Conservation (phyloP, 768 basidiomycete species). For the Mycena galericulata region DNA sequence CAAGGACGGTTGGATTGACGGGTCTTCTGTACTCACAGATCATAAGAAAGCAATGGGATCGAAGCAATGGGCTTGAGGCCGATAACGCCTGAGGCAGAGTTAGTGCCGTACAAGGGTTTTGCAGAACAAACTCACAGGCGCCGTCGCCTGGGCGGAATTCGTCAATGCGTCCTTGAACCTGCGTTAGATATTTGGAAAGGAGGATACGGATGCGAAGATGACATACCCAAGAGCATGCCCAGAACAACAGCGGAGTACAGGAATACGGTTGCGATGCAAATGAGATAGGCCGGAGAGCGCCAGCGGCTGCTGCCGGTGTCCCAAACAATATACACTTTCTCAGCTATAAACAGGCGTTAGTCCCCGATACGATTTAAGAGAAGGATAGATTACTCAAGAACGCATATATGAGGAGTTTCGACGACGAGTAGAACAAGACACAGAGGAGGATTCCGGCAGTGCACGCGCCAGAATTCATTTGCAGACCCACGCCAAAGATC, state of each 20-base stretch:
- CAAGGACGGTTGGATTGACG: neutral
- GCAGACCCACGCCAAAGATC: slow-evolving; percentile 57
- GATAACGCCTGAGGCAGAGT: slow-evolving; percentile 44
- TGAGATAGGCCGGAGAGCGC: slow-evolving; percentile 55
- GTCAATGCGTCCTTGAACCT: slow-evolving; percentile 50
- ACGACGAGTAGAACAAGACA: slow-evolving; percentile 53
- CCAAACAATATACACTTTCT: slow-evolving; percentile 64
- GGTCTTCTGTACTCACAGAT: slow-evolving; percentile 52
- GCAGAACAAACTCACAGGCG: slow-evolving; percentile 42
- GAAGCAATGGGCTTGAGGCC: slow-evolving; percentile 59
- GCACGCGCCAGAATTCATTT: slow-evolving; percentile 49
- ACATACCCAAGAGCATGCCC: slow-evolving; percentile 53
- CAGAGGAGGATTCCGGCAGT: slow-evolving; percentile 56
- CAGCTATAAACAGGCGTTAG: slow-evolving; percentile 46
- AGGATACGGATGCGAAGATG: too few species aligned
- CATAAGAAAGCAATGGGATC: slow-evolving; percentile 58
- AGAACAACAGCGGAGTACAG: slow-evolving; percentile 55
- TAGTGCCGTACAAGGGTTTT: neutral
- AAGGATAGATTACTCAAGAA: slow-evolving; percentile 51
- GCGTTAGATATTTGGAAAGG: slow-evolving; percentile 17
- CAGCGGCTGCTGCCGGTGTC: slow-evolving; percentile 46
- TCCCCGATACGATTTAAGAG: slow-evolving; percentile 50
- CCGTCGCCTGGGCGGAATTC: slow-evolving; percentile 48
- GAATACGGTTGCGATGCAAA: slow-evolving; percentile 50
- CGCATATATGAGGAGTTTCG: slow-evolving; percentile 60